Base-by-base conservation (phyloP, 768 basidiomycete species). In the Suillus hirtellus region DNA sequence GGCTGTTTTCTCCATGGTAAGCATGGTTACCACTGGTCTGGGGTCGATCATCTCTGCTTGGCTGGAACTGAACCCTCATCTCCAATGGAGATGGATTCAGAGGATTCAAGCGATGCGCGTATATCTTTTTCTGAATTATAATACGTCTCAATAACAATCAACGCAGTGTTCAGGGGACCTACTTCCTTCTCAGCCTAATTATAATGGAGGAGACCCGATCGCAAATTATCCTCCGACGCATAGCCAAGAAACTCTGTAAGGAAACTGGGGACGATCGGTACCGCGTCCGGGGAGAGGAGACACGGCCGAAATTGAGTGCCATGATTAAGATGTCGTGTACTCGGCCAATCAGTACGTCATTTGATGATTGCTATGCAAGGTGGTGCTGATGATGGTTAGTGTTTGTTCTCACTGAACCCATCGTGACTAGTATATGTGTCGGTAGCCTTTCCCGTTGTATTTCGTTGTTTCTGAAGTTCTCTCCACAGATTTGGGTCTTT, bases 21-120 rank as follows among this genome's bases (percentile, higher is more conserved):
- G 87, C 2, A 75, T 93, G 40, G 80, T 81, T 3, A 87, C 84
- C 1, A 86, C 85, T 2, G 89, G 86, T 0, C 52, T 92, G 3
- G 91, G 88, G 14, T 86, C 90, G 1, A 74, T 89, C 3, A 73
- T 81, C 10, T 84, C 85, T 27, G 87, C 87, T 17, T 89, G 87
- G 85, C 78, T 90, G 38, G 87, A 92, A 67, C 78, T 82, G 65
- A 82, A 86, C 63, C 76, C 79, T 0, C 76, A 75, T 24, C 75
- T 92, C 14, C 79, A 80, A 69, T 93, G 92, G 90, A 79, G 90
- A 27, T 93, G 90, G 90, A 90, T 94, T 27, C 86, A 91, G 69
- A 93, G 90, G 90, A 81, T 92, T 14, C 86, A 88, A 64, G 78
- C 87, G 68, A 90, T 89, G 87, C 85, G 31, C 38, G 66, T 70